These are phyloP conservation scores for Elsinoe australis DNA, from an alignment of 2,329 filamentous ascomycete species.

Conservation along the genomic window DNA sequence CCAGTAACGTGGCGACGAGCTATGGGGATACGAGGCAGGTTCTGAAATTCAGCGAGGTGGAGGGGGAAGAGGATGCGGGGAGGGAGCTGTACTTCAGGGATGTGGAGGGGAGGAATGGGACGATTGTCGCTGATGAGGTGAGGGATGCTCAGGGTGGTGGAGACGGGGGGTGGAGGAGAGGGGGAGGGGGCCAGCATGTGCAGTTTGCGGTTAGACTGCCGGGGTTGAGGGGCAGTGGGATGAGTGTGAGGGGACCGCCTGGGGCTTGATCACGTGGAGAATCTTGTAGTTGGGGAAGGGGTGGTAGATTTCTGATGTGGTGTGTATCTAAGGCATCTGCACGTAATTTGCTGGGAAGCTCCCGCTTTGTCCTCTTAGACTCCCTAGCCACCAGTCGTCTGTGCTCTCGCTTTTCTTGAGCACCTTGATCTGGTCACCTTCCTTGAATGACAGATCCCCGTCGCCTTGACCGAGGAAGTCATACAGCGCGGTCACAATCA, in stretches of 20 bases:
- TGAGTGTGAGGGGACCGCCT: neutral
- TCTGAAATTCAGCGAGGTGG: slow-evolving; percentile 47
- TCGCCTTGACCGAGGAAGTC: slow-evolving; percentile 61
- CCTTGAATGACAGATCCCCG: slow-evolving; percentile 65
- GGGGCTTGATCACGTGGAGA: neutral
- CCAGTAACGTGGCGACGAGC: slow-evolving; percentile 43
- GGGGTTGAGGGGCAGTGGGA: neutral
- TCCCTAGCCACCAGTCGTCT: slow-evolving; percentile 85
- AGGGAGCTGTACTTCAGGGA: slow-evolving; percentile 48
- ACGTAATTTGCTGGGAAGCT: slow-evolving; percentile 77
- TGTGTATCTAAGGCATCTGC: slow-evolving; percentile 21
- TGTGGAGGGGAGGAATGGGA: slow-evolving; percentile 48
- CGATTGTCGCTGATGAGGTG: slow-evolving; percentile 44
- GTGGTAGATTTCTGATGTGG: neutral
- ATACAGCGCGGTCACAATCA: slow-evolving; percentile 57
- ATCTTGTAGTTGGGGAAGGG: neutral
- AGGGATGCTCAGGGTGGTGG: slow-evolving; percentile 18
- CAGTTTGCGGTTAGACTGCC: neutral
- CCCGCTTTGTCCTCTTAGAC: slow-evolving; percentile 59
- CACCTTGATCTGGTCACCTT: slow-evolving; percentile 70
- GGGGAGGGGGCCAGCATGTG: neutral
- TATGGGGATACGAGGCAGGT: slow-evolving; percentile 51
- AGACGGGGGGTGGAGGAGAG: neutral
- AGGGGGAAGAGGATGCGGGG: slow-evolving; percentile 15
- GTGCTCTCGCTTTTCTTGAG: slow-evolving; percentile 70